phyloP scores from a whole-genome alignment of 2,329 filamentous ascomycete species.

The Arachnopeziza araneosa region DNA sequence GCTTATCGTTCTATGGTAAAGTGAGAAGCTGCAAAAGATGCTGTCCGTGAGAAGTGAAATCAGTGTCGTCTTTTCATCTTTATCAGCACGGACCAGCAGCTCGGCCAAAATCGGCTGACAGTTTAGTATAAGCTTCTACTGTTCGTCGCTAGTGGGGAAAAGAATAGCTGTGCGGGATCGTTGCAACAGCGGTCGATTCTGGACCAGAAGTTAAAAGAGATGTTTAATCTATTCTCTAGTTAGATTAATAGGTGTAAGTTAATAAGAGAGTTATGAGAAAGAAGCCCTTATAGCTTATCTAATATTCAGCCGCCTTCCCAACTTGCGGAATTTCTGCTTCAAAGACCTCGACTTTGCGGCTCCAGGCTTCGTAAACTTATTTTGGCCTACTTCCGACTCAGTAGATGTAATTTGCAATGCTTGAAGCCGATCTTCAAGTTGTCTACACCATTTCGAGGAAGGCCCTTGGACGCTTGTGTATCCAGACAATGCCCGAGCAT shows the following conservation, averaged over 20 bases:
- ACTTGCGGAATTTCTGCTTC: slow-evolving; percentile 9
- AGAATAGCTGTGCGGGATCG: too few relatives aligned
- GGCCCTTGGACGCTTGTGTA: slow-evolving; percentile 14
- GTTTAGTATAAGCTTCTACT: too few relatives aligned
- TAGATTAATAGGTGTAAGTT: slow-evolving; percentile 7
- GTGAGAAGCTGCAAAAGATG: too few relatives aligned
- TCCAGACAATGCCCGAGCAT: slow-evolving; percentile 1
- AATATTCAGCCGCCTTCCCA: slow-evolving; percentile 11
- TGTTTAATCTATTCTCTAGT: slow-evolving; percentile 1
- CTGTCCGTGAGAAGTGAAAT: too few relatives aligned
- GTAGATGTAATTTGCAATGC: slow-evolving; percentile 8
- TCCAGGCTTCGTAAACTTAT: slow-evolving; percentile 11
- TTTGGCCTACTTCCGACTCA: slow-evolving; percentile 9
- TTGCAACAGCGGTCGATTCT: too few relatives aligned
- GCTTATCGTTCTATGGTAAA: too few relatives aligned
- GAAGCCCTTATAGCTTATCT: slow-evolving; percentile 14
- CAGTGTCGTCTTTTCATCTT: too few relatives aligned
- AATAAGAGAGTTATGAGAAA: slow-evolving; percentile 9
- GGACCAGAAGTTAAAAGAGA: slow-evolving; percentile 1
- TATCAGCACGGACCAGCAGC: too few relatives aligned
- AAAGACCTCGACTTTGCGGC: slow-evolving; percentile 8
- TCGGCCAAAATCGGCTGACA: too few relatives aligned
- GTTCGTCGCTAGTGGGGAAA: too few relatives aligned
- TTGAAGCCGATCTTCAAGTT: slow-evolving; percentile 9
- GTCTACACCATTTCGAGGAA: slow-evolving; percentile 13